These are phyloP conservation scores for Rheum nobile DNA, from an alignment of 148 eudicot genomes.

Conservation along the genomic window DNA sequence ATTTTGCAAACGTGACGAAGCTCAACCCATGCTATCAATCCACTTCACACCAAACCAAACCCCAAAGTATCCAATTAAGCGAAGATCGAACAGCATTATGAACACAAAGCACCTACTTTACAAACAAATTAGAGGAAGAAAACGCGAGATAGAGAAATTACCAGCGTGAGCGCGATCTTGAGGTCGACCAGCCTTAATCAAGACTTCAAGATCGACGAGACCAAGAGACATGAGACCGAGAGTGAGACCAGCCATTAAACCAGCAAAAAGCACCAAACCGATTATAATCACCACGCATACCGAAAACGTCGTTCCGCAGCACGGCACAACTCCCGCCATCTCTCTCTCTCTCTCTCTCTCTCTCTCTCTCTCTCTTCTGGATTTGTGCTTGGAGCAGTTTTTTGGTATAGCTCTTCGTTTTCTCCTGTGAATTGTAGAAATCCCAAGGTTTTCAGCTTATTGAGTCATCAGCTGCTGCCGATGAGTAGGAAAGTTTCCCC, in stretches of 20 bases:
- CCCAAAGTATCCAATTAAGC: neutral
- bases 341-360: slow-evolving; percentile 9
- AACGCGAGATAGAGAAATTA: slow-evolving; percentile 7
- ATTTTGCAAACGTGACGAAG: neutral
- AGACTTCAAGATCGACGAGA: slow-evolving; percentile 96
- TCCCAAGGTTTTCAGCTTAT: neutral
- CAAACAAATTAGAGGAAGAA: neutral
- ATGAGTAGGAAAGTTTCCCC: neutral
- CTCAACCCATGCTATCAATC: neutral
- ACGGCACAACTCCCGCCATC: slow-evolving; percentile 36
- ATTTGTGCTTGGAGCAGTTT: neutral
- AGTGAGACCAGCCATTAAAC: slow-evolving; percentile 89
- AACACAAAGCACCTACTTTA: neutral
- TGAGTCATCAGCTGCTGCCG: neutral
- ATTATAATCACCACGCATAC: slow-evolving; percentile 28
- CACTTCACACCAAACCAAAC: neutral
- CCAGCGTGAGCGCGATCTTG: slow-evolving; percentile 74
- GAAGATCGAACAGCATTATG: neutral
- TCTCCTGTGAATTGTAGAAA: neutral
- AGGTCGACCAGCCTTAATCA: slow-evolving; percentile 76
- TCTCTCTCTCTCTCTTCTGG: slow-evolving; percentile 16
- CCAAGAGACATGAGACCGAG: slow-evolving; percentile 92
- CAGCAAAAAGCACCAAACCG: slow-evolving; percentile 69
- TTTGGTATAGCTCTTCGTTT: neutral
- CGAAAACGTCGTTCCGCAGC: slow-evolving; percentile 47